Evolutionary conservation across 176 grass and related monocot species (phyloP), one percentile per base, ranked within the genome.

Genomic region (Aegilops sharonensis): DNA sequence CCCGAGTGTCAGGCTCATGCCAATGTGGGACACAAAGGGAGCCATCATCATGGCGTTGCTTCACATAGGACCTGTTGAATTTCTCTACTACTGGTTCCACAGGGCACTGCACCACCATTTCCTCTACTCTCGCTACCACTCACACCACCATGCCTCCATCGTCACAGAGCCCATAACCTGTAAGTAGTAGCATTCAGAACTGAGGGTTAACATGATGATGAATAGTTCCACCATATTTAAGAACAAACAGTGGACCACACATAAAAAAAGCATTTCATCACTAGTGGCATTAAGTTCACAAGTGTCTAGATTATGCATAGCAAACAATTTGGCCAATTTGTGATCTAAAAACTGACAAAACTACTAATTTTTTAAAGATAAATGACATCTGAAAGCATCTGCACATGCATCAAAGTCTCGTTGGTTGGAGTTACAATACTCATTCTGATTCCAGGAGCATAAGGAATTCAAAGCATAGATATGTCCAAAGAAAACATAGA

Each of bases 51-150:
- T 66, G 0, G 79, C 45, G 15, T 39, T 98, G 30, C 80, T 92
- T 69, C 95, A 95, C 76, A 52, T 39, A 13, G 93, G 91, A 3
- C 93, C 91, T 17, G 89, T 95, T 11, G 95, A 98, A 81, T 98
- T 98, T 86, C 83, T 98, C 29, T 98, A 98, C 78, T 98, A 98
- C 88, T 98, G 95, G 93, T 86, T 98, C 57, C 93, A 98, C 81
- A 85, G 95, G 59, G 95, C 93, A 2, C 84, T 98, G 56, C 95
- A 98, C 78, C 93, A 98, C 87, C 93, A 98, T 77, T 95, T 92
- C 61, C 95, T 98, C 67, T 98, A 95, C 77, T 89, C 95, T 11
- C 86, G 95, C 12, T 95, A 95, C 64, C 95, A 92, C 36, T 98
- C 93, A 11, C 93, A 95, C 43, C 93, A 98, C 57, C 91, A 98